Percentiles rank a stretch among this genome's conserved stretches.
Evolutionary conservation across 768 basidiomycete species (phyloP).

Genomic region (Xanthoconium purpureum): DNA sequence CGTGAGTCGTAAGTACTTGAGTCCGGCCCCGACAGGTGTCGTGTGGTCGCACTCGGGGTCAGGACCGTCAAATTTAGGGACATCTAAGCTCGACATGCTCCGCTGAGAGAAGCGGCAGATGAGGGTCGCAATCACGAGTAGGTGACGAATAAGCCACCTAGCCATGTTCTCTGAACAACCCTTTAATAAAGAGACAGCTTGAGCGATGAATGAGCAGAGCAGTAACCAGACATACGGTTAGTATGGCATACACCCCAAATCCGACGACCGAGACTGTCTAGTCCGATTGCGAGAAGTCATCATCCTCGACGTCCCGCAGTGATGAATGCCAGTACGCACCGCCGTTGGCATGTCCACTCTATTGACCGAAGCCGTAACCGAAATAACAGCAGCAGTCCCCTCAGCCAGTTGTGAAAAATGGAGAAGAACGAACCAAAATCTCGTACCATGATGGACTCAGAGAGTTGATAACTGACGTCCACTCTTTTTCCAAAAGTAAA

Average conservation of each 20-base stretch:
- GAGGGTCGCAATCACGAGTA: slow-evolving; percentile 19
- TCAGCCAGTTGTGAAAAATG: neutral
- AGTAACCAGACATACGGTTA: slow-evolving; percentile 4
- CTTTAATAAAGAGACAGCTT: slow-evolving; percentile 3
- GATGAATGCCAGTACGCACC: slow-evolving; percentile 9
- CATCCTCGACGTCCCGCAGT: neutral
- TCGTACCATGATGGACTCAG: slow-evolving; percentile 12
- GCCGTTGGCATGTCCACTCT: slow-evolving; percentile 15
- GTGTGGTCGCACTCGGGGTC: slow-evolving; percentile 10
- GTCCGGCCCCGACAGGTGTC: neutral
- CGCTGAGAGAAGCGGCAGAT: slow-evolving; percentile 13
- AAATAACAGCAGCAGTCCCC: slow-evolving; percentile 14
- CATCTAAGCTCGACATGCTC: neutral
- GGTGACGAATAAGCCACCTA: slow-evolving; percentile 18
- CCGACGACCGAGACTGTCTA: slow-evolving; percentile 5
- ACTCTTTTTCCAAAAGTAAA: neutral
- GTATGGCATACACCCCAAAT: slow-evolving; percentile 14
- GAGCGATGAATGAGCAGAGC: neutral
- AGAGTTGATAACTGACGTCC: slow-evolving; percentile 7
- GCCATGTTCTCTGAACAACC: slow-evolving; percentile 8
- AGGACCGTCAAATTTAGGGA: neutral
- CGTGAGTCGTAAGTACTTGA: too few relatives aligned
- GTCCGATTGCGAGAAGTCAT: neutral
- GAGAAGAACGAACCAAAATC: neutral
- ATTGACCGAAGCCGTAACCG: slow-evolving; percentile 16